Evolutionary conservation across 2,329 filamentous ascomycete species (phyloP), one percentile per base, ranked within the genome.

Genomic region (Sporothrix phasma): DNA sequence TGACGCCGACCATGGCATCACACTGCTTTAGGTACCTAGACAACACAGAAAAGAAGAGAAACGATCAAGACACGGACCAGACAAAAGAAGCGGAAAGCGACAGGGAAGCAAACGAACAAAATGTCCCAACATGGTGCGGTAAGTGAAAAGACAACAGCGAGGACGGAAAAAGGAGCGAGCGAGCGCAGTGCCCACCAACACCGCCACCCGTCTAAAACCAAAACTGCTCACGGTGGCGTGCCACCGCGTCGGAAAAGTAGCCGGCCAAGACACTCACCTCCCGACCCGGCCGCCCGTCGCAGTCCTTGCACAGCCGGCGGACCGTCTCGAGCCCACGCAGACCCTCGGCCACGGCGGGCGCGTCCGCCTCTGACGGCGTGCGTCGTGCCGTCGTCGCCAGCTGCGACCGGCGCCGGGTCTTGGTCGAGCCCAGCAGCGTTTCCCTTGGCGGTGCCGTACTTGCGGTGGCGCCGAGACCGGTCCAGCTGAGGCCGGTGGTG

Each of bases 401-500:
- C n/a, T 24, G 31, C 11, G 51, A 39, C 5, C 24, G 24, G n/a
- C 31, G 51, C 10, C 51, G 51, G 4, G 31, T 56, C 19, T 56
- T 56, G 31, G 51, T 56, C 31, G 51, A 56, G n/a, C 51, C 51
- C 31, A 56, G 11, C n/a, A 56, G 11, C 6, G 51, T 39, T 0
- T 74, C 74, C n/a, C 10, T 51, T 65, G 15, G 54, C 7, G 8
- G 39, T 61, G 29, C 61, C 64, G n/a, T 58, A 66, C 64, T 66
- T 67, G 1, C 73, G 3, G 73, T 72, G 29, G 73, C 72, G 0
- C 74, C 76, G 5, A 77, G 72, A 0, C 73, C 75, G 0, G 76
- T 77, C 76, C 76, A 78, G 69, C 76, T 78, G 15, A 74, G 70
- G 8, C n/a, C 76, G 71, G 67, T 73, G 74, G 63, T 69, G 61